These are phyloP conservation scores for Eutrema yunnanense DNA, from an alignment of 345 rosid genomes.

Conservation along the genomic window DNA sequence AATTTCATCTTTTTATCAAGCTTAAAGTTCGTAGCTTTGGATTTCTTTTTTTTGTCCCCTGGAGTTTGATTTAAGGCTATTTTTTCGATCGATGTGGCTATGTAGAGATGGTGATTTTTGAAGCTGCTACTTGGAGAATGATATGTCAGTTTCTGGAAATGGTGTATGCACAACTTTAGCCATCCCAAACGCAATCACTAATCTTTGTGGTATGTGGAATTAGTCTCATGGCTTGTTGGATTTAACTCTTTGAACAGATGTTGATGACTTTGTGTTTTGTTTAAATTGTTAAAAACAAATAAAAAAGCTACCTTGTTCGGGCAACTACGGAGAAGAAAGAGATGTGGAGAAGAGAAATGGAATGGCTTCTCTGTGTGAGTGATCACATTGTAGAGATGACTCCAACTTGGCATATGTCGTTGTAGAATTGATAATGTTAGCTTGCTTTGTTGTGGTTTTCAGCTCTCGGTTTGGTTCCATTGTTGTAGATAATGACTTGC, in stretches of 20 bases:
- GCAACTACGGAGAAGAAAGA: constrained; percentile 82
- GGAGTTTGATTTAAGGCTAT: background rate
- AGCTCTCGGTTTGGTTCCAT: background rate
- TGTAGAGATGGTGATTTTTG: constrained; percentile 79
- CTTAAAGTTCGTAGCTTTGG: constrained; percentile 3
- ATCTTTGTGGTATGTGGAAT: constrained; percentile 78
- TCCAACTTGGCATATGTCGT: constrained; percentile 60
- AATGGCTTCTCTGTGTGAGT: constrained; percentile 87
- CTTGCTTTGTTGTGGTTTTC: background rate
- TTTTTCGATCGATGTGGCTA: constrained; percentile 15
- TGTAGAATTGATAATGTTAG: background rate
- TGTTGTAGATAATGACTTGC: constrained; percentile 88
- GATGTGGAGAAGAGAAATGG: constrained; percentile 98
- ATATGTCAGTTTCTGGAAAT: constrained; percentile 98
- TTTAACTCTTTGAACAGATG: background rate
- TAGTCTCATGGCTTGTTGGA: background rate
- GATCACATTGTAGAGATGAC: constrained; percentile 94
- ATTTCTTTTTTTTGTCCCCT: background rate
- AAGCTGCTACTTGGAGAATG: constrained; percentile 93
- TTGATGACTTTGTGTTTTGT: background rate
- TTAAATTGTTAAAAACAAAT: background rate
- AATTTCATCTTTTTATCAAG: background rate
- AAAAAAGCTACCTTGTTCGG: constrained; percentile 80
- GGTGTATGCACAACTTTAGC: constrained; percentile 94
- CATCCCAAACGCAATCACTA: constrained; percentile 90